Base-by-base conservation (phyloP, 768 basidiomycete genomes). In the Tulasnella sp. region DNA sequence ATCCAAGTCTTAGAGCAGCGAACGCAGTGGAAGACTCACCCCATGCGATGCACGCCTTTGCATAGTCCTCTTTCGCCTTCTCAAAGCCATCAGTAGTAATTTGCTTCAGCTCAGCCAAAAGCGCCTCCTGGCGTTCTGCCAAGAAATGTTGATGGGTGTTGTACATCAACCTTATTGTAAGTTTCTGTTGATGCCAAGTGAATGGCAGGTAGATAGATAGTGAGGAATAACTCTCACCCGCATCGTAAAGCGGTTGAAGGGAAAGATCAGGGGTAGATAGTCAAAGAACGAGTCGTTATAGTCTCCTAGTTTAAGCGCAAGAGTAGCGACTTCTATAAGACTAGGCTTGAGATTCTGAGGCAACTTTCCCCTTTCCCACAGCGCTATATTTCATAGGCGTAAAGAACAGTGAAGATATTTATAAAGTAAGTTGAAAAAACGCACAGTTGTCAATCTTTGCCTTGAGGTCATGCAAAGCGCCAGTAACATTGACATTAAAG, bases 161-260 rank as follows among this genome's bases (percentile, higher is more conserved):
- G 66, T 81, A 91, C 10, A 91, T 76, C n/a, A 85, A 84, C 5
- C 90, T 78, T 62, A 90, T 90, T 64, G 91, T 84, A 40, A 96
- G 74, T 79, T 95, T 96, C 84, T 92, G 62, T 28, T 24, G n/a
- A 42, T n/a, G n/a, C n/a, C n/a, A n/a, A n/a, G n/a, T n/a, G n/a
- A n/a, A 24, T 24, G n/a, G n/a, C n/a, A n/a, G n/a, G n/a, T n/a
- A n/a, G n/a, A n/a, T n/a, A n/a, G n/a, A n/a, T n/a, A n/a, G n/a
- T n/a, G n/a, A n/a, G n/a, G n/a, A n/a, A n/a, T n/a, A n/a, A n/a
- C n/a, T n/a, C 81, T 45, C 48, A 85, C 82, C 45, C 74, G 83
- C 81, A 96, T 90, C 0, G 88, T 93, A 63, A 86, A 99, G 57
- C 82, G 80, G 68, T 99, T 99, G 62, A 96, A 98, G 0, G 90